phyloP scores from a whole-genome alignment of 2,329 filamentous ascomycete species.

The Aspergillus sp. region DNA sequence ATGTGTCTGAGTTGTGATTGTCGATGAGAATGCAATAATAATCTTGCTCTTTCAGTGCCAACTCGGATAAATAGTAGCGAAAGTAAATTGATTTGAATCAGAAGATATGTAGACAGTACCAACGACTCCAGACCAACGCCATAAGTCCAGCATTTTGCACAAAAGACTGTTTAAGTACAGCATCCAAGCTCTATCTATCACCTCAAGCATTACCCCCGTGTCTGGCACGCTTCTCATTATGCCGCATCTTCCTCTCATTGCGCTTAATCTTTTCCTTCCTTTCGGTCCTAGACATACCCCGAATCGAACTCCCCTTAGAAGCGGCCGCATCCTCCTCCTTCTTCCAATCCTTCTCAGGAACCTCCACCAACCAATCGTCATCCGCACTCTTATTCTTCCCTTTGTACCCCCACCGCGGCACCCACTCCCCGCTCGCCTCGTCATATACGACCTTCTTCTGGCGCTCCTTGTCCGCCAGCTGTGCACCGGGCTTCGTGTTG shows the following conservation, averaged over 20 bases:
- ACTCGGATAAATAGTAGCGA: background rate
- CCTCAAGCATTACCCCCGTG: constrained; percentile 14
- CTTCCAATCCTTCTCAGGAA: constrained; percentile 68
- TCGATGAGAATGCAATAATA: too few species aligned
- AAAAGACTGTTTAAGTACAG: constrained; percentile 4
- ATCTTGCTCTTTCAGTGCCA: background rate
- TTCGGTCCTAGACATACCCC: constrained; percentile 60
- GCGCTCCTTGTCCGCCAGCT: constrained; percentile 58
- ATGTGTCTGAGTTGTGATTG: too few species aligned
- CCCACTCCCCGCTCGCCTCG: constrained; percentile 77
- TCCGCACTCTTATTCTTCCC: constrained; percentile 79
- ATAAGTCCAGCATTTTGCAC: constrained; percentile 14
- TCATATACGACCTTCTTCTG: constrained; percentile 69
- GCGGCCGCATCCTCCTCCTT: constrained; percentile 49
- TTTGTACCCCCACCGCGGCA: constrained; percentile 91
- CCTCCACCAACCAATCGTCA: constrained; percentile 83
- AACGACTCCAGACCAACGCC: constrained; percentile 18
- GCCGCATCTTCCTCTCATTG: constrained; percentile 60
- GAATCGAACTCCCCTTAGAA: constrained; percentile 55
- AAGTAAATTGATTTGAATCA: background rate
- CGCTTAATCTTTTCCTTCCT: constrained; percentile 55
- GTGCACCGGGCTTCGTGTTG: constrained; percentile 54
- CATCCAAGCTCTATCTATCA: background rate
- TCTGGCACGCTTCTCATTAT: constrained; percentile 50
- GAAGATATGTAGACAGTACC: background rate